Conservation (phyloP, 2,329 filamentous ascomycete species). For the Blastomyces gilchristii region DNA sequence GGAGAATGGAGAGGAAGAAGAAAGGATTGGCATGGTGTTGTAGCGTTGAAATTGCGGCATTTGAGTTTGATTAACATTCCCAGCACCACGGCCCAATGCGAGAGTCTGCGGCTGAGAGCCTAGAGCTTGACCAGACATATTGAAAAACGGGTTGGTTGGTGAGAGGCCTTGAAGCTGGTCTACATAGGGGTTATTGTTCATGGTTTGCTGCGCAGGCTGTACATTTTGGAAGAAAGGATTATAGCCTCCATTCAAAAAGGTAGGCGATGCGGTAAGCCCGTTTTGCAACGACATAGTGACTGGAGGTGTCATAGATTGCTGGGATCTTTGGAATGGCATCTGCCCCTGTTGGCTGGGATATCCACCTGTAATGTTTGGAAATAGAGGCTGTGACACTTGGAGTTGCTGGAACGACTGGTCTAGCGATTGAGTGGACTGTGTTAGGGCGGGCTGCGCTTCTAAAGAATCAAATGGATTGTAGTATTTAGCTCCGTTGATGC, state of each 20-base stretch:
- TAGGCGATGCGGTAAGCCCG: slow-evolving; percentile 27
- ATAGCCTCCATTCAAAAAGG: slow-evolving; percentile 23
- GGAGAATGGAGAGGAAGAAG: slow-evolving; percentile 25
- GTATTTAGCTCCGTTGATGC: slow-evolving; percentile 22
- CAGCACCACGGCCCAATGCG: slow-evolving; percentile 1
- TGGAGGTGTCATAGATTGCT: slow-evolving; percentile 37
- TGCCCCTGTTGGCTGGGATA: slow-evolving; percentile 37
- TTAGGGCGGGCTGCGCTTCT: slow-evolving; percentile 25
- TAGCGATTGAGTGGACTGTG: slow-evolving; percentile 33
- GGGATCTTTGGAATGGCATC: slow-evolving; percentile 30
- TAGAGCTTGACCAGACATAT: slow-evolving; percentile 19
- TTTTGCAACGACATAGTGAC: slow-evolving; percentile 27
- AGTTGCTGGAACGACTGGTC: slow-evolving; percentile 66
- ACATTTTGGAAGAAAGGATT: slow-evolving; percentile 27
- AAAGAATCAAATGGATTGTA: slow-evolving; percentile 60
- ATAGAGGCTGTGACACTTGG: slow-evolving; percentile 59
- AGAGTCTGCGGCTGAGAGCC: slow-evolving; percentile 20
- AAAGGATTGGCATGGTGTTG: slow-evolving; percentile 30
- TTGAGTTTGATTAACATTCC: slow-evolving; percentile 6
- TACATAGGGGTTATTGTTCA: slow-evolving; percentile 18
- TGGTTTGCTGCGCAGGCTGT: slow-evolving; percentile 21
- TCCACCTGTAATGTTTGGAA: slow-evolving; percentile 65
- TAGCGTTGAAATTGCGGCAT: slow-evolving; percentile 24
- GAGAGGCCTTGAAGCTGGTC: slow-evolving; percentile 19
- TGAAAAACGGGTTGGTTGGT: slow-evolving; percentile 31